A percentile compares a stretch with the other conserved stretches of the same genome.
These are phyloP conservation scores for Nemophila menziesii DNA, from an alignment of 257 asterid species.

Conservation along the genomic window DNA sequence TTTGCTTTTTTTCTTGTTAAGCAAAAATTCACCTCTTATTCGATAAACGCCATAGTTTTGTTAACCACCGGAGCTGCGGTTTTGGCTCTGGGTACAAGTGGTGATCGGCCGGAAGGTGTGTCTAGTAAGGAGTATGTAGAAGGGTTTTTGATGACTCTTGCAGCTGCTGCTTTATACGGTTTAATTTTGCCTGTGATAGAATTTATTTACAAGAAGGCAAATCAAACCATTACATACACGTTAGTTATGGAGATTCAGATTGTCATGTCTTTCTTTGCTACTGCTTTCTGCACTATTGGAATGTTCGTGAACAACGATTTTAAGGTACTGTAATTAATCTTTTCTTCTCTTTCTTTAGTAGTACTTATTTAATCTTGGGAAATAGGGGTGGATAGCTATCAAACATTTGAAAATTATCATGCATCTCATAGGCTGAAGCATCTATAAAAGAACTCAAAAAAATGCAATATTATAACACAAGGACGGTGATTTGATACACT, in stretches of 20 bases:
- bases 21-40: conserved; percentile 15
- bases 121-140: conserved; percentile 8
- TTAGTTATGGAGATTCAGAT: conserved; percentile 20
- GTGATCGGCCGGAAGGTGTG: conserved; percentile 16
- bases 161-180: conserved; percentile 15
- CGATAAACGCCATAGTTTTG: conserved; percentile 18
- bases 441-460: too few species aligned
- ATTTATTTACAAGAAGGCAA: conserved; percentile 12
- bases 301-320: conserved; percentile 14
- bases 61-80: conserved; percentile 11
- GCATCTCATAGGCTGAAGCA: too few species aligned
- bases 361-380: too few species aligned
- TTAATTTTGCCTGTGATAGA: conserved; percentile 17
- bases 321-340: conserved; percentile 8
- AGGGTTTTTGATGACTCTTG: conserved; percentile 14
- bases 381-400: too few species aligned
- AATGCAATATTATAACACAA: too few species aligned
- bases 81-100: conserved; percentile 1
- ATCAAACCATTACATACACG: conserved; percentile 7
- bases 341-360: neutral
- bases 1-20: conserved; percentile 18
- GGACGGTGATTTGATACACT: too few species aligned
- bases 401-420: too few species aligned
- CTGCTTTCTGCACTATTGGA: conserved; percentile 14
- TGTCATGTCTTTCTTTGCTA: conserved; percentile 13